phyloP scores from a whole-genome alignment of 1,284 basidiomycete genomes.

The Peniophora sp. region DNA sequence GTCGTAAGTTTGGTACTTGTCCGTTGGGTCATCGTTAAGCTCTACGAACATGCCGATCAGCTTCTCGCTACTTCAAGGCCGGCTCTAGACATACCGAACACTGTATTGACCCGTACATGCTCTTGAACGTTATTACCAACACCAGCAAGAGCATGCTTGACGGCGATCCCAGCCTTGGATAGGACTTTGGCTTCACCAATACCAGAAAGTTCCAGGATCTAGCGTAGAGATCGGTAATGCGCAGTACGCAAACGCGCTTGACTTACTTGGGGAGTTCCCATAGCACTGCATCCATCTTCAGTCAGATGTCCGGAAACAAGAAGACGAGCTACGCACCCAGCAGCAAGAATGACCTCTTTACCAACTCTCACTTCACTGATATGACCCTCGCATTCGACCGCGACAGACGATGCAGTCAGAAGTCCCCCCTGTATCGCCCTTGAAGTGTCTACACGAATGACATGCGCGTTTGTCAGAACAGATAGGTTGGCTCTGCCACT shows the following conservation, averaged over 20 bases:
- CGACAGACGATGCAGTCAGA: slow-evolving; percentile 16
- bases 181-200: slow-evolving; percentile 36
- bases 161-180: slow-evolving; percentile 26
- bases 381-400: slow-evolving; percentile 17
- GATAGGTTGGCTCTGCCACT: slow-evolving; percentile 13
- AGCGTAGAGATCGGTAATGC: slow-evolving; percentile 28
- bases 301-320: too few relatives aligned
- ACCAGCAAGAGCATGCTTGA: slow-evolving; percentile 34
- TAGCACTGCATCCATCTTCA: background rate
- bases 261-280: background rate
- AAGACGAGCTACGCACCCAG: slow-evolving; percentile 20
- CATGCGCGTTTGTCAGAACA: slow-evolving; percentile 14
- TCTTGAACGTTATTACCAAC: slow-evolving; percentile 47
- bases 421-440: background rate
- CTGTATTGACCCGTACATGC: slow-evolving; percentile 24
- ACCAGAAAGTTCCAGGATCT: slow-evolving; percentile 43
- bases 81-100: slow-evolving; percentile 23
- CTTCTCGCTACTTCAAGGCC: too few relatives aligned
- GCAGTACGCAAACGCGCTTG: slow-evolving; percentile 1
- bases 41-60: slow-evolving; percentile 14
- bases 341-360: slow-evolving; percentile 33
- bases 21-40: slow-evolving; percentile 17
- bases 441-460: slow-evolving; percentile 7
- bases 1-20: slow-evolving; percentile 21
- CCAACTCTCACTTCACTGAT: slow-evolving; percentile 12